A percentile compares a stretch with the other conserved stretches of the same genome.
These are phyloP conservation scores for Coniophora puteana DNA, from an alignment of 1,284 basidiomycete genomes.

Conservation along the genomic window DNA sequence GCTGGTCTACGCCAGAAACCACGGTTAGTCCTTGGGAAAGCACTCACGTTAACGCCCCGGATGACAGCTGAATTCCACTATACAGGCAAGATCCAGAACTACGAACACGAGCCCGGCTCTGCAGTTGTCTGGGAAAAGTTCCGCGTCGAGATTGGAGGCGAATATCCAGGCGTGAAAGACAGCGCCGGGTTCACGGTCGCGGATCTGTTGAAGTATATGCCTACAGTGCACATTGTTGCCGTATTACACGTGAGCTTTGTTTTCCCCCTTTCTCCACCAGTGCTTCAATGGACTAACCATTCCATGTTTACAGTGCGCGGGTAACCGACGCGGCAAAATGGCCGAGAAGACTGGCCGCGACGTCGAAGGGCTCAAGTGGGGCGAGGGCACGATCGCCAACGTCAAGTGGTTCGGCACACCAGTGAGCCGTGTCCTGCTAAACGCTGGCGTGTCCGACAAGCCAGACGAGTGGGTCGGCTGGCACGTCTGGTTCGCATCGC, in stretches of 20 bases:
- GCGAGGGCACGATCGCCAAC: conserved; percentile 60
- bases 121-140: conserved; percentile 16
- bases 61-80: too few species aligned
- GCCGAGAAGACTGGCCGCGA: conserved; percentile 45
- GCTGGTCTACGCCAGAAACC: conserved; percentile 25
- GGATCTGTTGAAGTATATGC: conserved; percentile 41
- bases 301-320: conserved; percentile 49
- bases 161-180: conserved; percentile 12
- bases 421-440: conserved; percentile 49
- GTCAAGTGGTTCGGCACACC: conserved; percentile 57
- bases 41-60: too few species aligned
- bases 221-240: conserved; percentile 46
- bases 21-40: conserved; percentile 21
- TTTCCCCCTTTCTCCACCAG: neutral
- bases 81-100: conserved; percentile 19
- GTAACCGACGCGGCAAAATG: conserved; percentile 67
- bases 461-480: conserved; percentile 23
- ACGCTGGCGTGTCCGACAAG: conserved; percentile 33
- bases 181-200: conserved; percentile 16
- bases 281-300: neutral
- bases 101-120: conserved; percentile 14
- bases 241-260: conserved; percentile 49
- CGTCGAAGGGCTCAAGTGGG: conserved; percentile 49
- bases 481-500: conserved; percentile 62
- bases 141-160: conserved; percentile 20